These are phyloP conservation scores for Fusarium mexicanum DNA, from an alignment of 2,329 filamentous ascomycete species.

Conservation along the genomic window DNA sequence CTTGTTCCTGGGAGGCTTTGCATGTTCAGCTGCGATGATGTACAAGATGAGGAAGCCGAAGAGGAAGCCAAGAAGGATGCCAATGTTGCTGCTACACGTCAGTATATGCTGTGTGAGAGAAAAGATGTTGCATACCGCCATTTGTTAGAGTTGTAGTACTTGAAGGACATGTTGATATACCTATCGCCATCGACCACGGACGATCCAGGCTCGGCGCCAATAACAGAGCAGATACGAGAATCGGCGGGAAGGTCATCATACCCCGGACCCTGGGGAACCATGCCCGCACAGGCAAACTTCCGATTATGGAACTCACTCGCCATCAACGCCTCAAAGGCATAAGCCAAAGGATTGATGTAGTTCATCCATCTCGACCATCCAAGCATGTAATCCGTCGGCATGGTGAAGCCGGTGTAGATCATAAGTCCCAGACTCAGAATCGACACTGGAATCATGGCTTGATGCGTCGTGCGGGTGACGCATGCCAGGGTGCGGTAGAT, in stretches of 20 bases:
- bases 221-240: constrained; percentile 62
- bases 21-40: constrained; percentile 70
- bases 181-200: constrained; percentile 66
- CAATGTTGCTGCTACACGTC: constrained; percentile 64
- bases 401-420: constrained; percentile 55
- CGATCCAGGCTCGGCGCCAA: constrained; percentile 64
- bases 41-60: constrained; percentile 71
- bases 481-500: constrained; percentile 45
- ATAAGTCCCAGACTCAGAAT: constrained; percentile 61
- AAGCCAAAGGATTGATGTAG: constrained; percentile 70
- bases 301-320: constrained; percentile 54
- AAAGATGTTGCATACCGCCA: constrained; percentile 53
- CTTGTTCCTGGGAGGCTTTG: constrained; percentile 68
- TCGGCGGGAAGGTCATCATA: constrained; percentile 52
- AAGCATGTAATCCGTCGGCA: constrained; percentile 41
- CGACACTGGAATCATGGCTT: constrained; percentile 61
- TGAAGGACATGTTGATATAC: constrained; percentile 65
- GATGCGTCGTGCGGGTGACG: constrained; percentile 43
- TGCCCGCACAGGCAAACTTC: constrained; percentile 63
- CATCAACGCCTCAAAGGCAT: constrained; percentile 52
- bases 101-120: rapidly evolving
- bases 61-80: constrained; percentile 72
- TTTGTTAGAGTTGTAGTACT: constrained; percentile 65
- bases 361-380: constrained; percentile 66
- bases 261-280: constrained; percentile 52